Evolutionary conservation across 2,329 filamentous ascomycete genomes (phyloP).

Genomic region (Beauveria asiatica): DNA sequence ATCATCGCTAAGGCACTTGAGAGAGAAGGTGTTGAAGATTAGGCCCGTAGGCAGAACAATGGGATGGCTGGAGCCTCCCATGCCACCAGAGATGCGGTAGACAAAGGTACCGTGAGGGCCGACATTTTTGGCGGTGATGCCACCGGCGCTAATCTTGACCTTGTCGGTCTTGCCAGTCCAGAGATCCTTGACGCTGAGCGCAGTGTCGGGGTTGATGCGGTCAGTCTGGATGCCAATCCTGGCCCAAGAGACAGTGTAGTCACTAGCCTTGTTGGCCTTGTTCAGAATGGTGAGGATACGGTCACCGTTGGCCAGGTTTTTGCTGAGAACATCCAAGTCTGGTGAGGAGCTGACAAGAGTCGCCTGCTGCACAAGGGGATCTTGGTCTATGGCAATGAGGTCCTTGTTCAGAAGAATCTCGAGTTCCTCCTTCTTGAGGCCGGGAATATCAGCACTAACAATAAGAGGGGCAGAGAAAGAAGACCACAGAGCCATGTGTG

Average conservation of each 20-base stretch:
- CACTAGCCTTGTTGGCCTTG: slow-evolving; percentile 23
- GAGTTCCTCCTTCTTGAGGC: slow-evolving; percentile 24
- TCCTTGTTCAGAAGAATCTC: slow-evolving; percentile 30
- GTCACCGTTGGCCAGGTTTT: slow-evolving; percentile 37
- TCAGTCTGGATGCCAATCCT: slow-evolving; percentile 27
- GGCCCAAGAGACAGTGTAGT: slow-evolving; percentile 24
- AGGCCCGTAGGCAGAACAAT: slow-evolving; percentile 34
- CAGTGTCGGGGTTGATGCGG: slow-evolving; percentile 19
- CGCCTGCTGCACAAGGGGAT: slow-evolving; percentile 33
- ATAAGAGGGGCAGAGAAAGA: slow-evolving; percentile 28
- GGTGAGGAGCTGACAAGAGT: slow-evolving; percentile 37
- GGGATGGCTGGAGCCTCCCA: slow-evolving; percentile 15
- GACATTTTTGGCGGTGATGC: slow-evolving; percentile 21
- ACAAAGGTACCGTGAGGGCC: slow-evolving; percentile 32
- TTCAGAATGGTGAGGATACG: slow-evolving; percentile 39
- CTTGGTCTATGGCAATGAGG: slow-evolving; percentile 35
- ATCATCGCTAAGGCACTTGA: slow-evolving; percentile 32
- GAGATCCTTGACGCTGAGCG: slow-evolving; percentile 29
- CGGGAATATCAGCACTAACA: slow-evolving; percentile 31
- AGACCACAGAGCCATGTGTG: slow-evolving; percentile 29
- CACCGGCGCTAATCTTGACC: slow-evolving; percentile 17
- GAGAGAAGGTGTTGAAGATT: slow-evolving; percentile 40
- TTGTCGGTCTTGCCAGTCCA: slow-evolving; percentile 29
- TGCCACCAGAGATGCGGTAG: slow-evolving; percentile 29
- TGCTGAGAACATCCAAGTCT: slow-evolving; percentile 36